These are phyloP conservation scores for Aphanocladium album DNA, from an alignment of 2,329 filamentous ascomycete genomes.

Conservation along the genomic window DNA sequence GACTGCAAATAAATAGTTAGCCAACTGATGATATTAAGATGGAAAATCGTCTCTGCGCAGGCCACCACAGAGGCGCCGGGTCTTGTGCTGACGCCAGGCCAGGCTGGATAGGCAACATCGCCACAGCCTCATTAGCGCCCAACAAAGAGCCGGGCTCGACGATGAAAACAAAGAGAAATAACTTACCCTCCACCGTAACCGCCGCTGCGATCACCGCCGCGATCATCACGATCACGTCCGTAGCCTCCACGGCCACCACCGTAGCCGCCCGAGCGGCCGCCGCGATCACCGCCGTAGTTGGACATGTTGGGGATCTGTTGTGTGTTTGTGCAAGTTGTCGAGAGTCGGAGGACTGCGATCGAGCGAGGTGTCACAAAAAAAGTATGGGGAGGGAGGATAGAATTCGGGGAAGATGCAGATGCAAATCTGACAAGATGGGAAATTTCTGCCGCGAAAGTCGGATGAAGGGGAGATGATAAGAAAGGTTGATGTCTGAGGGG, in stretches of 20 bases:
- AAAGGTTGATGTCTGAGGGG: constrained; percentile 9
- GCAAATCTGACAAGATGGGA: neutral
- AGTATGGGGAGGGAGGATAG: constrained; percentile 7
- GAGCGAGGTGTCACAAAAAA: neutral
- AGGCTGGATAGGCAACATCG: neutral
- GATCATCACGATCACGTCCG: constrained; percentile 33
- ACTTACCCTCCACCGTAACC: constrained; percentile 41
- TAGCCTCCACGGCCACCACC: constrained; percentile 27
- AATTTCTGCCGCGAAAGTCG: constrained; percentile 3
- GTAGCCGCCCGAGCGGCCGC: constrained; percentile 25
- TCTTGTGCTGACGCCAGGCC: neutral
- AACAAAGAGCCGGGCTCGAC: neutral
- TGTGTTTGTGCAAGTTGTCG: neutral
- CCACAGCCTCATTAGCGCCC: neutral
- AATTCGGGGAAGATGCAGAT: neutral
- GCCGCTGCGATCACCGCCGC: constrained; percentile 32
- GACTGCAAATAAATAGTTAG: constrained; percentile 39
- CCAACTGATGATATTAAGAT: neutral
- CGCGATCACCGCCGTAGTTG: constrained; percentile 37
- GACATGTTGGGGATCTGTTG: constrained; percentile 35
- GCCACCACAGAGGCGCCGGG: no score
- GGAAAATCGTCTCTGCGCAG: neutral
- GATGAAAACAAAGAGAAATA: constrained; percentile 14
- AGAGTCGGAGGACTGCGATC: neutral
- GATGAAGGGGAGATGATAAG: neutral